Evolutionary conservation across 352 stramenopile genomes (phyloP).

Genomic region (Globisporangium cystogenes): DNA sequence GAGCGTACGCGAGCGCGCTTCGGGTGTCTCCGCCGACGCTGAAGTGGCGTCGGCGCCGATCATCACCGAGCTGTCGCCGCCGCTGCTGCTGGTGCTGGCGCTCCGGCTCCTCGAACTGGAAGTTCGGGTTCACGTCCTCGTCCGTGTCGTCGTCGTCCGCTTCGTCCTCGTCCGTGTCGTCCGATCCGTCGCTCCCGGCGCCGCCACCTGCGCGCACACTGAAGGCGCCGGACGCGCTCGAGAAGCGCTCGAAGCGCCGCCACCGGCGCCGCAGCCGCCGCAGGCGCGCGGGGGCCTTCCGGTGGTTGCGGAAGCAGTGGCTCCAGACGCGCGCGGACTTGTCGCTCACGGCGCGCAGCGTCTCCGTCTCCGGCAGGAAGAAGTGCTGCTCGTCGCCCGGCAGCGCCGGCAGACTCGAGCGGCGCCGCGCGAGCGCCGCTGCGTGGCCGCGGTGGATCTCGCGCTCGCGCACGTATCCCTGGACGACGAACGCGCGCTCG

Average conservation of each 20-base stretch:
- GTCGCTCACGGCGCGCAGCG: slow-evolving; percentile 33
- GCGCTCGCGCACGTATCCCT: slow-evolving; percentile 30
- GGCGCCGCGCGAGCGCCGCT: slow-evolving; percentile 27
- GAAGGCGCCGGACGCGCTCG: too few relatives aligned
- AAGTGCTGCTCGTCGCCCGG: slow-evolving; percentile 37
- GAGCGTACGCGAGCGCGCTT: too few relatives aligned
- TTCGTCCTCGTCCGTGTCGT: not conserved
- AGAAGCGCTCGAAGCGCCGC: not conserved
- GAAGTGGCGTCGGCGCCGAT: not conserved
- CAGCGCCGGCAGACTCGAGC: slow-evolving; percentile 16
- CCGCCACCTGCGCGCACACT: too few relatives aligned
- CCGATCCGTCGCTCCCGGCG: not conserved
- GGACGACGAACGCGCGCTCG: slow-evolving; percentile 20
- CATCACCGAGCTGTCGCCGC: not conserved
- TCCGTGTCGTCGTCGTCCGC: not conserved
- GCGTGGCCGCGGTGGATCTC: slow-evolving; percentile 36
- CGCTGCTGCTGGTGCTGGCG: not conserved
- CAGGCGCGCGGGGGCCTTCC: slow-evolving; percentile 34
- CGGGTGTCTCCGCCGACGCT: not conserved
- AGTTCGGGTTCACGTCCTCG: slow-evolving; percentile 8
- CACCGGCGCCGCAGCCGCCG: not conserved
- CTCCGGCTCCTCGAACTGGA: slow-evolving; percentile 10
- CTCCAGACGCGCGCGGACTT: slow-evolving; percentile 45
- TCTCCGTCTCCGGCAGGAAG: slow-evolving; percentile 32
- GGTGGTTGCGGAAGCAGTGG: slow-evolving; percentile 62